These are phyloP conservation scores for Arabidopsis arenosa DNA, from an alignment of 345 rosid genomes.

Conservation along the genomic window DNA sequence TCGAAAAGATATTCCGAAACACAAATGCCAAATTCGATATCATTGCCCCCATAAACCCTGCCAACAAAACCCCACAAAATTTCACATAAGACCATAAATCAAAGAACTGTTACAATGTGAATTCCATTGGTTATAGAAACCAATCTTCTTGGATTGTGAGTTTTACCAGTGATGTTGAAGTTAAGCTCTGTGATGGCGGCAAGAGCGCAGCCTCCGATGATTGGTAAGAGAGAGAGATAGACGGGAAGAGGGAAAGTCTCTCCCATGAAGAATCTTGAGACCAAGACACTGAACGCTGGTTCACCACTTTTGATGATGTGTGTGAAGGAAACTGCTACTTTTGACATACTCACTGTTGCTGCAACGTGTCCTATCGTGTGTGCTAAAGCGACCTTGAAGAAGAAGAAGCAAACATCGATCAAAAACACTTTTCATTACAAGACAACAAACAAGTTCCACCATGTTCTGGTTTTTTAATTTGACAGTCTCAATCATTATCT, in stretches of 20 bases:
- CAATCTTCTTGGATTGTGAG: neutral
- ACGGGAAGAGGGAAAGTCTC: conserved; percentile 78
- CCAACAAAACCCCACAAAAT: neutral
- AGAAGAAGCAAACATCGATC: neutral
- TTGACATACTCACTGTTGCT: conserved; percentile 98
- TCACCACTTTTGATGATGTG: conserved; percentile 98
- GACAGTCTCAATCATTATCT: neutral
- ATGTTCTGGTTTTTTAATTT: too few species aligned
- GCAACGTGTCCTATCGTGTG: conserved; percentile 98
- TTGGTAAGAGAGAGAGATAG: conserved; percentile 85
- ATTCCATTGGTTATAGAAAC: neutral
- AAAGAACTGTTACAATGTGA: neutral
- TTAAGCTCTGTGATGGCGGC: conserved; percentile 92
- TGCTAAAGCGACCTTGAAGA: conserved; percentile 84
- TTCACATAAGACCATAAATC: conserved; percentile 8
- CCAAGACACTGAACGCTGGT: conserved; percentile 93
- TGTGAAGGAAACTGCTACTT: conserved; percentile 97
- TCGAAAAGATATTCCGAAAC: conserved; percentile 90
- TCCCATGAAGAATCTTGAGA: conserved; percentile 75
- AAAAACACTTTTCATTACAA: conserved; percentile 8
- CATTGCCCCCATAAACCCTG: conserved; percentile 99
- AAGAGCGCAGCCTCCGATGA: conserved; percentile 92
- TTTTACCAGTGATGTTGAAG: conserved; percentile 78
- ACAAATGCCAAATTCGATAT: conserved; percentile 94
- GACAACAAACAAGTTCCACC: neutral